Conservation (phyloP, 768 basidiomycete genomes). For the Mycena kentingensis region DNA sequence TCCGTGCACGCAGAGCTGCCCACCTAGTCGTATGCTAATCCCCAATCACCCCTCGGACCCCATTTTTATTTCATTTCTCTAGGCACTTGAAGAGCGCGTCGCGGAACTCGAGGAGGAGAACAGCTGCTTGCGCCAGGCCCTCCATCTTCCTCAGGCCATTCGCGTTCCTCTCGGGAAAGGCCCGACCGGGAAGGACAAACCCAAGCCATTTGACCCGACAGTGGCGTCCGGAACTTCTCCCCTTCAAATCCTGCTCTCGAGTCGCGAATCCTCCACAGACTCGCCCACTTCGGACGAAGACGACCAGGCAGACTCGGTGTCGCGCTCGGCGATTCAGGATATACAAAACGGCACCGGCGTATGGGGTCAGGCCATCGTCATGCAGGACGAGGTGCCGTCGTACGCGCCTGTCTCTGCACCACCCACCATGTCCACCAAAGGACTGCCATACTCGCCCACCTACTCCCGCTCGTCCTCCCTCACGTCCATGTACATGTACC, state of each 20-base stretch:
- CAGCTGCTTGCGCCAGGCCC: constrained; percentile 64
- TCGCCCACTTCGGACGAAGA: constrained; percentile 51
- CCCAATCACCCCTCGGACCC: constrained; percentile 36
- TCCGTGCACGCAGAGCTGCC: constrained; percentile 84
- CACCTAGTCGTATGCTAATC: constrained; percentile 67
- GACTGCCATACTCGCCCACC: constrained; percentile 1
- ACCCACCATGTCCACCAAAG: constrained; percentile 42
- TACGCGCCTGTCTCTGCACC: constrained; percentile 51
- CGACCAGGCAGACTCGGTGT: constrained; percentile 61
- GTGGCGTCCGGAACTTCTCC: constrained; percentile 8
- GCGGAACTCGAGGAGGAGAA: constrained; percentile 86
- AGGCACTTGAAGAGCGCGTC: constrained; percentile 83
- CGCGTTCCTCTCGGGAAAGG: constrained; percentile 77
- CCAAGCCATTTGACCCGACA: constrained; percentile 47
- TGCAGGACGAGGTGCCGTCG: constrained; percentile 42
- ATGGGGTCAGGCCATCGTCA: constrained; percentile 61
- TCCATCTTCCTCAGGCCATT: constrained; percentile 73
- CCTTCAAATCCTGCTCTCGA: constrained; percentile 36
- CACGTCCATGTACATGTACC: constrained; percentile 19
- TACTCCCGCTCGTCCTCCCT: constrained; percentile 21
- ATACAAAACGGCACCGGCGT: constrained; percentile 41
- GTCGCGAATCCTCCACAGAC: constrained; percentile 45
- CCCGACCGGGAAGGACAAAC: constrained; percentile 85
- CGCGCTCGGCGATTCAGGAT: constrained; percentile 44
- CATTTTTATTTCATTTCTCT: constrained; percentile 33